Evolutionary conservation across 139 green algal genomes (phyloP).

Genomic region (Micractinium conductrix): DNA sequence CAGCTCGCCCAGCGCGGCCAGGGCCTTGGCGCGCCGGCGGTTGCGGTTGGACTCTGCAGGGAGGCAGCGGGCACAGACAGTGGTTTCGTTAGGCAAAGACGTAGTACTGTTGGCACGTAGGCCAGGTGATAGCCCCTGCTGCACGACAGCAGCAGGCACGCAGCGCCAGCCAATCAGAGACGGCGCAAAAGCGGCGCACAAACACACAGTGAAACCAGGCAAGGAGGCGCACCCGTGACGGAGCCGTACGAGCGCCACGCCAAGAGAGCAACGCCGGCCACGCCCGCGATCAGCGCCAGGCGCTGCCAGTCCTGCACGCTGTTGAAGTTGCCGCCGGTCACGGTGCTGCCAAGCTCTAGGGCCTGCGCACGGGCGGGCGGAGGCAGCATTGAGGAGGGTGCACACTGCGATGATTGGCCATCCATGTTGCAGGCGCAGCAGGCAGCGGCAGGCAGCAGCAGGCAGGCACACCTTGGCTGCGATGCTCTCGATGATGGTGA

Average conservation of each 20-base stretch:
- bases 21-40: slow-evolving; percentile 21
- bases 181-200: no score
- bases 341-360: slow-evolving; percentile 21
- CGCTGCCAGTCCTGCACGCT: slow-evolving; percentile 5
- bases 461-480: not conserved
- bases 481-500: slow-evolving; percentile 20
- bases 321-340: slow-evolving; percentile 29
- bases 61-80: not conserved
- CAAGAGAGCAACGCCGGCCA: not conserved
- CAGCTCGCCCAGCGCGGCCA: not conserved
- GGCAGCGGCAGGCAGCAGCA: not conserved
- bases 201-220: no score
- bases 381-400: not conserved
- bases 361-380: not conserved
- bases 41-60: slow-evolving; percentile 16
- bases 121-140: no score
- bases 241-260: not conserved
- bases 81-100: no score
- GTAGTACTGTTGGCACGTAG: no score
- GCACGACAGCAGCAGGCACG: no score
- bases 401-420: no score
- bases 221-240: not conserved
- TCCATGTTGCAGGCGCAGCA: no score
- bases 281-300: not conserved
- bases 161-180: not conserved